Percentiles rank a stretch among this genome's conserved stretches.
Evolutionary conservation across 192 early-diverging fungal genomes (phyloP).

Genomic region (Backusella tarrabulga): DNA sequence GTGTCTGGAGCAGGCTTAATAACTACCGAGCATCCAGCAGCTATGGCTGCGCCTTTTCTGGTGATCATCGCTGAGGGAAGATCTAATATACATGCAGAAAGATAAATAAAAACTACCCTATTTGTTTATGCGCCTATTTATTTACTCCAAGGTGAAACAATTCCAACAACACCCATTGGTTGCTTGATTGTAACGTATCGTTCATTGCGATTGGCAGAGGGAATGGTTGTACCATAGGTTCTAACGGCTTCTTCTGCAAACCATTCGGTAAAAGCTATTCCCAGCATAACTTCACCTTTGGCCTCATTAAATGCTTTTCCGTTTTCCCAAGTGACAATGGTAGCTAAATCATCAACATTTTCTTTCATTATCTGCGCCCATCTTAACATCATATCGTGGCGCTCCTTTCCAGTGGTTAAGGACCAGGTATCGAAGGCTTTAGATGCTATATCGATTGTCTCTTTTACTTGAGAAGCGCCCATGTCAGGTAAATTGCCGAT

Average conservation of each 20-base stretch:
- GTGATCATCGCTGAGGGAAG: conserved; percentile 88
- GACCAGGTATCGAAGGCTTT: conserved; percentile 60
- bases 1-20: conserved; percentile 68
- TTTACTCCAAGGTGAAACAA: conserved; percentile 72
- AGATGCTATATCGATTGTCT: conserved; percentile 55
- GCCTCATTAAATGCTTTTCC: conserved; percentile 70
- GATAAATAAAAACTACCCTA: conserved; percentile 23
- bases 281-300: conserved; percentile 59
- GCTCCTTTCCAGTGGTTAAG: conserved; percentile 54
- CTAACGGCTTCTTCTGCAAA: conserved; percentile 85
- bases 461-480: conserved; percentile 49
- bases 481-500: conserved; percentile 65
- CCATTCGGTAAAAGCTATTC: conserved; percentile 74
- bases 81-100: conserved; percentile 42
- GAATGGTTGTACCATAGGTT: conserved; percentile 76
- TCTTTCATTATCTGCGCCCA: conserved; percentile 59
- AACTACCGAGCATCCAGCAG: conserved; percentile 74
- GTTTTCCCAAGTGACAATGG: conserved; percentile 80
- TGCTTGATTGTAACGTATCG: conserved; percentile 71
- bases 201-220: conserved; percentile 47
- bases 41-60: conserved; percentile 73
- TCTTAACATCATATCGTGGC: conserved; percentile 60
- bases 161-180: conserved; percentile 73
- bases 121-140: neutral
- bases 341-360: conserved; percentile 73